phyloP scores from a whole-genome alignment of 768 basidiomycete species.

The Collybia sp. region DNA sequence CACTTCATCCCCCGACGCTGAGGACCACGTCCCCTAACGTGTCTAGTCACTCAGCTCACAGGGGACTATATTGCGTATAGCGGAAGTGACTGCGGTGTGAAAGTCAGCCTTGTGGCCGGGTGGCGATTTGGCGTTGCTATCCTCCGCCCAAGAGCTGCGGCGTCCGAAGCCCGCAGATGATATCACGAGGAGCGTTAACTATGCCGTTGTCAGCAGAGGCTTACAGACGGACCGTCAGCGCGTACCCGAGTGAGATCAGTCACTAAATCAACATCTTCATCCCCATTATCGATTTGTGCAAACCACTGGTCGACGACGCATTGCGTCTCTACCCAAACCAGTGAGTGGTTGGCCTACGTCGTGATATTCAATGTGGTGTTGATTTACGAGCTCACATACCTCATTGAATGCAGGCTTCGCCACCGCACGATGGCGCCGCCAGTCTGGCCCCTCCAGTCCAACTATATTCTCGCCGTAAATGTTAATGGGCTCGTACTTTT shows the following conservation, averaged over 20 bases:
- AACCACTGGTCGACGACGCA: constrained; percentile 39
- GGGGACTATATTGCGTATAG: constrained; percentile 22
- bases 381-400: constrained; percentile 15
- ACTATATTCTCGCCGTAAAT: constrained; percentile 44
- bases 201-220: constrained; percentile 18
- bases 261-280: constrained; percentile 14
- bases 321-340: constrained; percentile 44
- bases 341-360: constrained; percentile 35
- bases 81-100: constrained; percentile 22
- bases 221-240: constrained; percentile 23
- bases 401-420: constrained; percentile 49
- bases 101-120: constrained; percentile 30
- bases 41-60: too few species aligned
- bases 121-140: constrained; percentile 17
- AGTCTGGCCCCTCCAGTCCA: constrained; percentile 35
- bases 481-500: constrained; percentile 33
- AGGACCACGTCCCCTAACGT: too few species aligned
- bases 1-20: too few species aligned
- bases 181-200: constrained; percentile 34
- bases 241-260: constrained; percentile 18
- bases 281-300: constrained; percentile 22
- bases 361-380: background rate
- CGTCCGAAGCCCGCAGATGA: constrained; percentile 37
- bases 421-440: constrained; percentile 41
- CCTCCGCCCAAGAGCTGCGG: constrained; percentile 25